phyloP scores from a whole-genome alignment of 768 basidiomycete genomes.

The Wakefieldia striispora region DNA sequence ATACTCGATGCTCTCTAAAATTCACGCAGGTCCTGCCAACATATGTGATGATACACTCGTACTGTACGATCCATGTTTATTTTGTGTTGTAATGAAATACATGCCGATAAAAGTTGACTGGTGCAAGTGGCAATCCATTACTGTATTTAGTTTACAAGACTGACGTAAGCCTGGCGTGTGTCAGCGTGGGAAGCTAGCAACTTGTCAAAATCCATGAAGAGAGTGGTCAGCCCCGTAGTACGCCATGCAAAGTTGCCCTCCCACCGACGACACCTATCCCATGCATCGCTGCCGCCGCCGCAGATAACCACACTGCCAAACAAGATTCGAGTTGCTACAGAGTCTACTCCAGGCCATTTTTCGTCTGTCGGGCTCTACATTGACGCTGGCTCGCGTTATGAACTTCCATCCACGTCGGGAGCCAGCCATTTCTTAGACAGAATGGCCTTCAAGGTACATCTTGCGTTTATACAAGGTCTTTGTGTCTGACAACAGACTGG shows the following conservation, averaged over 20 bases:
- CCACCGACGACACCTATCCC: slow-evolving; percentile 27
- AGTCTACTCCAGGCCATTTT: slow-evolving; percentile 90
- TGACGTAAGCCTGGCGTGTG: slow-evolving; percentile 6
- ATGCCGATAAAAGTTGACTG: no score
- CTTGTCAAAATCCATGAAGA: slow-evolving; percentile 36
- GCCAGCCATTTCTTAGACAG: slow-evolving; percentile 91
- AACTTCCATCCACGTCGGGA: slow-evolving; percentile 68
- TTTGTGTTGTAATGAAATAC: no score
- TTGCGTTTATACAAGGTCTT: background rate
- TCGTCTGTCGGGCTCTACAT: slow-evolving; percentile 91
- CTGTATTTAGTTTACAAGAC: no score
- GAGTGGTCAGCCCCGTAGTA: slow-evolving; percentile 36
- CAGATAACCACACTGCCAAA: slow-evolving; percentile 87
- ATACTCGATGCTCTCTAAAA: no score
- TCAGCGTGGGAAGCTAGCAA: background rate
- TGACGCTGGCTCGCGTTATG: slow-evolving; percentile 92
- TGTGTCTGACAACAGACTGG: slow-evolving; percentile 2
- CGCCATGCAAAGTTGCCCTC: slow-evolving; percentile 33
- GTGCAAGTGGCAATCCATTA: no score
- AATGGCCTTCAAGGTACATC: slow-evolving; percentile 90
- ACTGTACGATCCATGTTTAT: no score
- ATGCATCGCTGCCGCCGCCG: slow-evolving; percentile 36
- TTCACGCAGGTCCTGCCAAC: no score
- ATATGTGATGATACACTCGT: no score
- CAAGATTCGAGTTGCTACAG: slow-evolving; percentile 89